Evolutionary conservation across 2,329 filamentous ascomycete genomes (phyloP).

Genomic region (Diaporthe aspalathi): DNA sequence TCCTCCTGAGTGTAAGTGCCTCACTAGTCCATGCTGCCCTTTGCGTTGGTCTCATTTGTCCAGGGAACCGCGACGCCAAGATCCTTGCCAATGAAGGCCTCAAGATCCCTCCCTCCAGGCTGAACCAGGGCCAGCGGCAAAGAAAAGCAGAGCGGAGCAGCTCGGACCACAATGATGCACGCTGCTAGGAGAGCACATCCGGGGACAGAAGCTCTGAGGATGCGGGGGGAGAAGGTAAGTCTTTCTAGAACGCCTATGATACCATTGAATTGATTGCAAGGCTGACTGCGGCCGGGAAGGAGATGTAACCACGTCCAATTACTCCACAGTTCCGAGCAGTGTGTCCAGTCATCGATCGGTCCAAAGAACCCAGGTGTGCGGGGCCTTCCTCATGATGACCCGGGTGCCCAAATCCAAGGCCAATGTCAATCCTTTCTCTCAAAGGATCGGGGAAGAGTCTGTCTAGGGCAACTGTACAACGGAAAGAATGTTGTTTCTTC

Average conservation of each 20-base stretch:
- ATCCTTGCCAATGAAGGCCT: background rate
- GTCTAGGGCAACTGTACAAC: background rate
- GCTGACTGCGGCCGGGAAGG: background rate
- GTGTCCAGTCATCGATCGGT: background rate
- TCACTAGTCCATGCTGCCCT: too few species aligned
- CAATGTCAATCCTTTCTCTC: too few species aligned
- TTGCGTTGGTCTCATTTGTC: background rate
- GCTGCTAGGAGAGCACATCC: background rate
- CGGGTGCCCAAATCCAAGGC: too few species aligned
- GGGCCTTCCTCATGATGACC: background rate
- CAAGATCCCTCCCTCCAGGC: background rate
- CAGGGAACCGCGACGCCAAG: conserved; percentile 12
- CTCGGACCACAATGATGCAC: background rate
- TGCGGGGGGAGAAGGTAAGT: background rate
- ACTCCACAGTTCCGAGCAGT: background rate
- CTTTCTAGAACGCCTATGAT: too few species aligned
- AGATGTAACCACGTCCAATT: background rate
- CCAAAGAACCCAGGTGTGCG: background rate
- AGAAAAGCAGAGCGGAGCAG: background rate
- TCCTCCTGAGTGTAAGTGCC: background rate
- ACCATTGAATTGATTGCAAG: too few species aligned
- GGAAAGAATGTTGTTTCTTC: too few species aligned
- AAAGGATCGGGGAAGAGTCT: too few species aligned
- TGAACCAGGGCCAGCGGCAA: too few species aligned
- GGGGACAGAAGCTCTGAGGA: background rate